Evolutionary conservation across 192 early-diverging fungal genomes (phyloP), one percentile per base, ranked within the genome.

Genomic region (Diversispora epigaea): DNA sequence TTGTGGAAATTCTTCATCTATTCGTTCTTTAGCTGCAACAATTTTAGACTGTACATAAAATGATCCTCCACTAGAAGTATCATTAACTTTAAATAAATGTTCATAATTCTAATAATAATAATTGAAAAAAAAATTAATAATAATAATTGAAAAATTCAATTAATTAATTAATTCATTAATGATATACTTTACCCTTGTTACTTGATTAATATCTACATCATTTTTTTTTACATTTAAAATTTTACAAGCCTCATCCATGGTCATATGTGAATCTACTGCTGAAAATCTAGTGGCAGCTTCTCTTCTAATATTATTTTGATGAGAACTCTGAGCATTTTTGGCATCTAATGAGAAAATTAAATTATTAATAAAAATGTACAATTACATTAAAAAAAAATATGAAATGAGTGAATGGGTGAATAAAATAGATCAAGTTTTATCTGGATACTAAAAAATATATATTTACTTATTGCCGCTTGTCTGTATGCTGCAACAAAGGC

Each of bases 41-140:
- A 99, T 88, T 79, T 99, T 99, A 46, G 93, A 94, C 71, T 97
- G 96, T 40, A 99, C 71, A 78, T 99, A 99, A 56, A 96, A 92
- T 5, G 95, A 95, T 8, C 97, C 97, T 50, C 95, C 96, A 45
- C 85, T 83, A 41, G 89, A 82, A 43, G 91, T 87, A 76, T 96
- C 94, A 79, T 99, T 99, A 25, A 83, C 89, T 32, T 90, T 89
- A 82, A 93, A 97, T 76, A 97, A 78, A 78, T 92, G 89, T 22
- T 94, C 92, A 78, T 93, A 98, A 76, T 91, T 91, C 89, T 93
- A 77, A 3, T 7, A 49, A 62, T 14, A n/a, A 2, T 52, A 2
- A 65, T 66, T 54, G 43, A 14, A 45, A 40, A 67, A 25, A 61
- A 46, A 43, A 65, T 47, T 21, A 72, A 6, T 21, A 56, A 9